Evolutionary conservation across 2,329 filamentous ascomycete genomes (phyloP).

Genomic region (Nemania diffusa): DNA sequence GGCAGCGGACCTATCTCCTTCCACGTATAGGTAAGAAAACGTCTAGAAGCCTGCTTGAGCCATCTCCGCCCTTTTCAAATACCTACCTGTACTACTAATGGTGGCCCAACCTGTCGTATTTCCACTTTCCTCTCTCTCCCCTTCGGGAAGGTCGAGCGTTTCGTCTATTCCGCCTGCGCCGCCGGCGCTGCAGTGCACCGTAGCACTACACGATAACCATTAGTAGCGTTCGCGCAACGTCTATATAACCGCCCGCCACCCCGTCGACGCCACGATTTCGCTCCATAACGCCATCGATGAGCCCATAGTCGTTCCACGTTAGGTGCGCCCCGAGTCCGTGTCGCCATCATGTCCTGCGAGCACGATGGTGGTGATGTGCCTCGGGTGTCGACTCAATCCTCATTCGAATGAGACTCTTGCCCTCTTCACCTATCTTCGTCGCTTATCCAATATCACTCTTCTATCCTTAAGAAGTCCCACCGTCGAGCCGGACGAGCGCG

Average conservation of each 20-base stretch:
- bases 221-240: not conserved
- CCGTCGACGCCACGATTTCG: constrained; percentile 38
- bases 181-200: not conserved
- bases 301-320: constrained; percentile 27
- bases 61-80: constrained; percentile 34
- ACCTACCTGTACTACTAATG: no score
- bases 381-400: constrained; percentile 49
- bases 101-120: not conserved
- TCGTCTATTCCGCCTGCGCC: not conserved
- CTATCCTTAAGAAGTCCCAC: constrained; percentile 47
- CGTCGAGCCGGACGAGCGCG: constrained; percentile 55
- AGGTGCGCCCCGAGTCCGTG: constrained; percentile 46
- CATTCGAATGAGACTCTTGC: constrained; percentile 57
- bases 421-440: constrained; percentile 62
- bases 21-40: constrained; percentile 38
- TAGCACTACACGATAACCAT: not conserved
- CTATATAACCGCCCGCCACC: constrained; percentile 14
- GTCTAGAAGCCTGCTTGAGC: constrained; percentile 49
- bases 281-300: constrained; percentile 41
- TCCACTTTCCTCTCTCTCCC: not conserved
- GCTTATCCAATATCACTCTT: constrained; percentile 55
- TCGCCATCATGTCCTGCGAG: constrained; percentile 50
- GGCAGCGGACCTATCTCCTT: constrained; percentile 51
- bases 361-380: constrained; percentile 46
- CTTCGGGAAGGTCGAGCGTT: constrained; percentile 21